Percentiles rank a stretch among this genome's conserved stretches.
Conservation (phyloP, 192 early-diverging fungal species). For the Coemansia sp. region DNA sequence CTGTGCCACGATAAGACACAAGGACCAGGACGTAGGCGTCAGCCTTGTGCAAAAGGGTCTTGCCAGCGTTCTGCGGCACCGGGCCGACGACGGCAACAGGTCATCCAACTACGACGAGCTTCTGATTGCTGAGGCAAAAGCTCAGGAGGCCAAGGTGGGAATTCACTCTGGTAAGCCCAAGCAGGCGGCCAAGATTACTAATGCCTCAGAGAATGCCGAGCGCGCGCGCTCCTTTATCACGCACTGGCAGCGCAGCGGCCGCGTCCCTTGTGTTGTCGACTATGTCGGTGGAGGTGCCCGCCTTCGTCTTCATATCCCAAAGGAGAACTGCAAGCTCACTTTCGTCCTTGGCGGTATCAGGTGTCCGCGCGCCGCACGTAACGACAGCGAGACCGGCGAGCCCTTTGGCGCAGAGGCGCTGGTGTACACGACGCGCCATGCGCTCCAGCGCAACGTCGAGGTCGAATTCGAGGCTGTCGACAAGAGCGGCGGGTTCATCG, state of each 20-base stretch:
- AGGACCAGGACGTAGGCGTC: constrained; percentile 61
- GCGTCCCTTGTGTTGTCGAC: constrained; percentile 82
- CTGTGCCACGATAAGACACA: constrained; percentile 79
- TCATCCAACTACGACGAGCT: constrained; percentile 85
- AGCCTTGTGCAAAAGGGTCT: constrained; percentile 67
- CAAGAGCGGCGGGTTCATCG: constrained; percentile 91
- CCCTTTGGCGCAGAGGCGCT: constrained; percentile 85
- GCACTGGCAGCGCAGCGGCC: constrained; percentile 78
- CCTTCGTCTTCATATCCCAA: constrained; percentile 79
- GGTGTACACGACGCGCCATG: constrained; percentile 60
- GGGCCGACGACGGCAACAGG: constrained; percentile 83
- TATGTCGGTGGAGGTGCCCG: constrained; percentile 81
- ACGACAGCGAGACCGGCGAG: constrained; percentile 71
- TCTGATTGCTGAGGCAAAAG: constrained; percentile 73
- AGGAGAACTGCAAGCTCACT: constrained; percentile 79
- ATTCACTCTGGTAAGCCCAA: constrained; percentile 84
- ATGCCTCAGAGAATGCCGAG: constrained; percentile 80
- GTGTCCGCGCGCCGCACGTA: constrained; percentile 76
- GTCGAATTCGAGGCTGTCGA: constrained; percentile 85
- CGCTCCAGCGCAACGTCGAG: constrained; percentile 93
- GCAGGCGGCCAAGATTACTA: constrained; percentile 68
- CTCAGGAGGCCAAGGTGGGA: constrained; percentile 70
- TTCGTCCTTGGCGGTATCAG: constrained; percentile 86
- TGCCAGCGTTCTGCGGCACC: constrained; percentile 78
- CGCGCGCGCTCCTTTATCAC: constrained; percentile 87